phyloP scores from a whole-genome alignment of 1,139 yeast species.

The Pneumocystis oryctolagi region DNA sequence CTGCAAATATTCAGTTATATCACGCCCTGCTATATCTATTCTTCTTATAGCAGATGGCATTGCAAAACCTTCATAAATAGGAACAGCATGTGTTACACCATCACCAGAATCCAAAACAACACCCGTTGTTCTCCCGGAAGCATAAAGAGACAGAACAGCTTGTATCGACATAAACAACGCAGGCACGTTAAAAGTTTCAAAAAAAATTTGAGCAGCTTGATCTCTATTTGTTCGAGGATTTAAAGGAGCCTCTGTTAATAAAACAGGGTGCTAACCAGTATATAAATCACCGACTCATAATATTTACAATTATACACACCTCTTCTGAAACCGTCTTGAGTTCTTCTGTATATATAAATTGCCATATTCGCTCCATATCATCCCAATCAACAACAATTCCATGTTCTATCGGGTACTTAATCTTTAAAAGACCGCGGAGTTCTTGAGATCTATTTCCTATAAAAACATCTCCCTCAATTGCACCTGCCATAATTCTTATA shows the following conservation, averaged over 20 bases:
- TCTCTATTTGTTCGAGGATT: slow-evolving; percentile 63
- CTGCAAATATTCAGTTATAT: slow-evolving; percentile 63
- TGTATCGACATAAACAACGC: slow-evolving; percentile 73
- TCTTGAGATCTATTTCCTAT: slow-evolving; percentile 64
- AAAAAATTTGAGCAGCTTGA: slow-evolving; percentile 57
- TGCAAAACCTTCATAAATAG: slow-evolving; percentile 79
- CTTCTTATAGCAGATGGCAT: slow-evolving; percentile 59
- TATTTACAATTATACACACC: background rate
- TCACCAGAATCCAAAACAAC: slow-evolving; percentile 82
- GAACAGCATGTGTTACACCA: slow-evolving; percentile 78
- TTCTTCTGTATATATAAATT: slow-evolving; percentile 43
- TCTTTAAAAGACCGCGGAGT: slow-evolving; percentile 54
- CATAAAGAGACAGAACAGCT: slow-evolving; percentile 71
- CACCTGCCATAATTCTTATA: slow-evolving; percentile 71
- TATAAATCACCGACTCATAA: background rate
- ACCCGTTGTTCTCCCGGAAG: slow-evolving; percentile 85
- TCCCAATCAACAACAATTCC: slow-evolving; percentile 79
- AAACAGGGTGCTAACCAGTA: slow-evolving; percentile 49
- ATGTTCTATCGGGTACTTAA: slow-evolving; percentile 61
- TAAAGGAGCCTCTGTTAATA: slow-evolving; percentile 80
- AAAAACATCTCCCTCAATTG: slow-evolving; percentile 46
- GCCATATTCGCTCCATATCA: slow-evolving; percentile 71
- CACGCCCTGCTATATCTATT: slow-evolving; percentile 75
- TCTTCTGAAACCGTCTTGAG: slow-evolving; percentile 52
- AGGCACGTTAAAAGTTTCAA: slow-evolving; percentile 76